phyloP scores from a whole-genome alignment of 1,284 basidiomycete species.

The Flammula alnicola region DNA sequence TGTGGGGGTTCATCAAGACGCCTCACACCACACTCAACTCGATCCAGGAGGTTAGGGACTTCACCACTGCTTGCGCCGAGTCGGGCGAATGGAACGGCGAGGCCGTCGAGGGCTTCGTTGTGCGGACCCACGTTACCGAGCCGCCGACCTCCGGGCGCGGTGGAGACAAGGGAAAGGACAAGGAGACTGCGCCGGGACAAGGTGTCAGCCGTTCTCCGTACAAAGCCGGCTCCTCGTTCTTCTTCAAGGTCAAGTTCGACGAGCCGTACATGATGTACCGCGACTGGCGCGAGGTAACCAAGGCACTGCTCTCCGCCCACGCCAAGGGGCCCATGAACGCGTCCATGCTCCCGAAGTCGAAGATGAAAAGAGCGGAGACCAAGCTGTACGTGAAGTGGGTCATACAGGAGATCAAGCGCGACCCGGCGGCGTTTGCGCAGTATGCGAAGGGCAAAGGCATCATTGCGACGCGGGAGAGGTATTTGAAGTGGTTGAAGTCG shows the following conservation, averaged over 20 bases:
- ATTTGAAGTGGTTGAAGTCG: conserved; percentile 71
- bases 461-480: conserved; percentile 82
- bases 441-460: conserved; percentile 82
- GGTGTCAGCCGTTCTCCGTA: conserved; percentile 58
- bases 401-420: conserved; percentile 65
- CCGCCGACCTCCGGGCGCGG: conserved; percentile 38
- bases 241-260: conserved; percentile 99
- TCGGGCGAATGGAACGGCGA: conserved; percentile 84
- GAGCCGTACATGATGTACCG: conserved; percentile 99
- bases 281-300: conserved; percentile 96
- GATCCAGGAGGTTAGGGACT: conserved; percentile 72
- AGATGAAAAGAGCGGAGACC: conserved; percentile 63
- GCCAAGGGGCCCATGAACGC: conserved; percentile 39
- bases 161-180: conserved; percentile 21
- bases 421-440: conserved; percentile 66
- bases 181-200: conserved; percentile 30
- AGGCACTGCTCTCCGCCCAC: conserved; percentile 59
- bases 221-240: conserved; percentile 82
- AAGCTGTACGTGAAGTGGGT: conserved; percentile 59
- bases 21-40: conserved; percentile 62
- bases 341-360: conserved; percentile 56
- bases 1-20: conserved; percentile 94
- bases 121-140: conserved; percentile 72
- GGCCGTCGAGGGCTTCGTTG: conserved; percentile 95
- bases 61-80: conserved; percentile 73